Conservation (phyloP, 805 yeast genomes). For the Spathaspora hagerdaliae region DNA sequence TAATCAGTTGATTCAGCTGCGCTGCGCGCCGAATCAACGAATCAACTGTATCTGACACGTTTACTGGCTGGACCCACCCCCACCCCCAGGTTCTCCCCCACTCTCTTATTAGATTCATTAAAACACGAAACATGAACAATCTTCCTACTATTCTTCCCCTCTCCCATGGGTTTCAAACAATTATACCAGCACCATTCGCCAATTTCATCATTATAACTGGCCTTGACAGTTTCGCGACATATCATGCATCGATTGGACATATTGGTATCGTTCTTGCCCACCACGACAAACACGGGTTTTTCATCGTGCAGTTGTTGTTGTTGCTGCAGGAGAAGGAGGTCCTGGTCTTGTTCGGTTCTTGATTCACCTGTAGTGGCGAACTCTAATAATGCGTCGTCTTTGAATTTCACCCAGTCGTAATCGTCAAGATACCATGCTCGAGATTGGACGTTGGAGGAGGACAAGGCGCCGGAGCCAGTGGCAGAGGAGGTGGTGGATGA, state of each 20-base stretch:
- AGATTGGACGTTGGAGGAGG: conserved; percentile 50
- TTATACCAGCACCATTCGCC: conserved; percentile 46
- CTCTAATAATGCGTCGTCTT: conserved; percentile 54
- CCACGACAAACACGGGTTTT: conserved; percentile 45
- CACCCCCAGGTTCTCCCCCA: conserved; percentile 16
- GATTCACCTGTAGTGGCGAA: conserved; percentile 17
- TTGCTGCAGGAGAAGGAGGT: no score
- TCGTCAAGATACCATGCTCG: conserved; percentile 80
- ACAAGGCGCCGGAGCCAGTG: neutral
- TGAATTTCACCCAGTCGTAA: conserved; percentile 67
- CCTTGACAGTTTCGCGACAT: conserved; percentile 40
- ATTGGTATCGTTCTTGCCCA: conserved; percentile 60
- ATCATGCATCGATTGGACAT: conserved; percentile 43
- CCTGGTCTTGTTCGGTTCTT: neutral
- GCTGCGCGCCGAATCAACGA: no score
- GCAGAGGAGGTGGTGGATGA: conserved; percentile 12
- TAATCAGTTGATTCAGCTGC: no score
- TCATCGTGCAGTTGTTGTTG: neutral
- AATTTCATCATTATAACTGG: conserved; percentile 39
- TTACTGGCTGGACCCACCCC: neutral
- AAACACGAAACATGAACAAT: conserved; percentile 38
- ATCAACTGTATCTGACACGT: neutral
- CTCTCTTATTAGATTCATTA: conserved; percentile 35
- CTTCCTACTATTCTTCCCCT: conserved; percentile 27
- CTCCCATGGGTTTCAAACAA: conserved; percentile 38